Evolutionary conservation across 345 rosid species (phyloP), one percentile per base, ranked within the genome.

Genomic region (Durio zibethinus): DNA sequence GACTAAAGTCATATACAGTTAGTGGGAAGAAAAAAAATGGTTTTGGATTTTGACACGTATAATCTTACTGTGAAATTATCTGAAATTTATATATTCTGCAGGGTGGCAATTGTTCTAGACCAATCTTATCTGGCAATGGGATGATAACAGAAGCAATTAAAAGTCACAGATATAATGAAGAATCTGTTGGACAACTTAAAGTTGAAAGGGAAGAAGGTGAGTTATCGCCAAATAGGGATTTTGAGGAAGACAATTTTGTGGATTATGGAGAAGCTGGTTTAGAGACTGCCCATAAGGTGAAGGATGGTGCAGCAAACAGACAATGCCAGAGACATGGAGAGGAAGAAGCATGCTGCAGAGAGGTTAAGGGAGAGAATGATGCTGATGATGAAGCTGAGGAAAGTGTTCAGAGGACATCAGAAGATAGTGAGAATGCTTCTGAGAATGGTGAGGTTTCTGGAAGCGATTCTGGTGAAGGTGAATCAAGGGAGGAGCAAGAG

Each of bases 171-270:
- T 87, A 80, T 75, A 87, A 76, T 48, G 89, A 88, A 82, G 90
- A 80, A 79, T 74, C 87, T 25, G 77, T 70, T 52, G 86, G 79
- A 45, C 89, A 87, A 75, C 76, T 86, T 48, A 94, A 89, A 88
- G 88, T 86, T 75, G 97, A 94, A 83, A 96, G 98, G 85, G 99
- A 96, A 77, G 99, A 96, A 82, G 99, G 99, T 69, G 99, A 96
- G 79, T 86, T 96, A 83, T 96, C 99, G 77, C 99, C 99, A 63
- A 91, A 86, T 79, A 98, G 93, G 54, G 97, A 93, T 79, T 93
- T 88, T 76, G 97, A 92, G 86, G 98, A 92, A 84, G 98, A 93
- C 73, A 89, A 89, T 74, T 93, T 92, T 82, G 93, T 88, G 31
- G 92, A 80, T 81, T 87, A 87, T 88, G 96, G 84, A 73, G 96